Conservation (phyloP, 805 yeast genomes). For the Kuraishia cidri region DNA sequence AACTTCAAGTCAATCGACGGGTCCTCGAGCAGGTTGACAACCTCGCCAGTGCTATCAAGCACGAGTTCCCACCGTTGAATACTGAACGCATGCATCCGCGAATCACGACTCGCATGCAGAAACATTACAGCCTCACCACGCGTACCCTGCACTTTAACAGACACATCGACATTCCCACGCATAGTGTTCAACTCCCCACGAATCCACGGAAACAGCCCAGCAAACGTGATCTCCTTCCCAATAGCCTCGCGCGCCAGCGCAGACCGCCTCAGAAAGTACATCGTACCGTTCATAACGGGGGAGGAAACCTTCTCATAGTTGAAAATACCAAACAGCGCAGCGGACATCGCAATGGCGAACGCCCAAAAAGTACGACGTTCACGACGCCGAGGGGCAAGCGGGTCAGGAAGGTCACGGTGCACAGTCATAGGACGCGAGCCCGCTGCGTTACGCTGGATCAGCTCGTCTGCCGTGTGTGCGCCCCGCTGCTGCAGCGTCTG, state of each 20-base stretch:
- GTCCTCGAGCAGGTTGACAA: slow-evolving; percentile 41
- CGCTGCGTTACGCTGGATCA: slow-evolving; percentile 1
- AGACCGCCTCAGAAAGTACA: slow-evolving; percentile 79
- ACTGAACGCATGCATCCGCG: slow-evolving; percentile 44
- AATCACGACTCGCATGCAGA: slow-evolving; percentile 65
- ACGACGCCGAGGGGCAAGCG: slow-evolving; percentile 43
- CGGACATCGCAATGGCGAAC: slow-evolving; percentile 45
- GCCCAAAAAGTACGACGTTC: slow-evolving; percentile 44
- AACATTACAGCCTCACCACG: slow-evolving; percentile 42
- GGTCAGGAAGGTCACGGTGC: slow-evolving; percentile 79
- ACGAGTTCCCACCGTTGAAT: slow-evolving; percentile 58
- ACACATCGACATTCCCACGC: slow-evolving; percentile 69
- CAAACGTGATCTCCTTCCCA: slow-evolving; percentile 72
- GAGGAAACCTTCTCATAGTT: slow-evolving; percentile 90
- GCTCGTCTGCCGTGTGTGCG: slow-evolving; percentile 5
- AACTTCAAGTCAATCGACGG: slow-evolving; percentile 22
- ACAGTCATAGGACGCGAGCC: slow-evolving; percentile 43
- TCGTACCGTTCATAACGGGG: slow-evolving; percentile 79
- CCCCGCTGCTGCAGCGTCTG: too few species aligned
- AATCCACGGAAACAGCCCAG: slow-evolving; percentile 82
- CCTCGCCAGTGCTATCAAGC: slow-evolving; percentile 27
- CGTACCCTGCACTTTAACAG: slow-evolving; percentile 63
- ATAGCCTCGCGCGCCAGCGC: slow-evolving; percentile 48
- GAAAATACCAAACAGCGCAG: slow-evolving; percentile 59
- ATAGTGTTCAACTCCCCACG: slow-evolving; percentile 79